Percentiles rank a stretch among this genome's conserved stretches.
phyloP scores from a whole-genome alignment of 163 green algal species.

The Prototheca wickerhamii region DNA sequence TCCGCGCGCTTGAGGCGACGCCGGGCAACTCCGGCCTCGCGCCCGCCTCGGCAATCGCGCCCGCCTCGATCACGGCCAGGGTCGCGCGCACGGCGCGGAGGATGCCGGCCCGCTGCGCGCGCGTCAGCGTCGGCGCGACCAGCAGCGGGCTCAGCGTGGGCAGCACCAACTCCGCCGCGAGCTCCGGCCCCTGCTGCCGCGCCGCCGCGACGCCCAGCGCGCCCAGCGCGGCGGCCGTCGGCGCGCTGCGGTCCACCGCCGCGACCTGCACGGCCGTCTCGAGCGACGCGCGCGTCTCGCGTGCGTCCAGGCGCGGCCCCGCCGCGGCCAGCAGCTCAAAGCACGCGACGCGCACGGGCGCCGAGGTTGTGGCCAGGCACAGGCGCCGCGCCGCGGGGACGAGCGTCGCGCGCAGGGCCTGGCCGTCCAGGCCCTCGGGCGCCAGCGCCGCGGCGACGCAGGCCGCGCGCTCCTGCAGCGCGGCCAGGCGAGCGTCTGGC shows the following conservation, averaged over 20 bases:
- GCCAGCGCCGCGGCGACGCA: background rate
- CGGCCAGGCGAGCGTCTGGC: no score
- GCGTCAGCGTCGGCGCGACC: constrained; percentile 28
- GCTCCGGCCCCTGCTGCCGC: constrained; percentile 31
- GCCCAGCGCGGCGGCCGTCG: constrained; percentile 43
- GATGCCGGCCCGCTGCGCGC: constrained; percentile 33
- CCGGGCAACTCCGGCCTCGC: background rate
- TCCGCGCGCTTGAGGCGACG: no score
- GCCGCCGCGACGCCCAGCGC: constrained; percentile 39
- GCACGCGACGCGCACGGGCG: constrained; percentile 33
- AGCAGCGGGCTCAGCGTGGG: constrained; percentile 54
- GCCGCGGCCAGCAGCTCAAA: constrained; percentile 36
- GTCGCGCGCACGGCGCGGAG: constrained; percentile 15
- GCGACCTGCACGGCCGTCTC: constrained; percentile 37
- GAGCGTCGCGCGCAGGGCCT: background rate
- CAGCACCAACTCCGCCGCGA: constrained; percentile 40
- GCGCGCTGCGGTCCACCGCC: constrained; percentile 41
- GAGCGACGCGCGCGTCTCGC: constrained; percentile 37
- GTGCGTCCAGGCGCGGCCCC: constrained; percentile 29
- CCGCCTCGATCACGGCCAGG: constrained; percentile 2
- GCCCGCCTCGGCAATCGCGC: background rate
- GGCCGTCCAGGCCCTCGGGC: background rate
- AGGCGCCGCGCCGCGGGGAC: constrained; percentile 33
- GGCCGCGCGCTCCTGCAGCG: background rate
- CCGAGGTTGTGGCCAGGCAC: constrained; percentile 48